Evolutionary conservation across 1,139 yeast species (phyloP).

Genomic region (Suhomyces chickasaworum): DNA sequence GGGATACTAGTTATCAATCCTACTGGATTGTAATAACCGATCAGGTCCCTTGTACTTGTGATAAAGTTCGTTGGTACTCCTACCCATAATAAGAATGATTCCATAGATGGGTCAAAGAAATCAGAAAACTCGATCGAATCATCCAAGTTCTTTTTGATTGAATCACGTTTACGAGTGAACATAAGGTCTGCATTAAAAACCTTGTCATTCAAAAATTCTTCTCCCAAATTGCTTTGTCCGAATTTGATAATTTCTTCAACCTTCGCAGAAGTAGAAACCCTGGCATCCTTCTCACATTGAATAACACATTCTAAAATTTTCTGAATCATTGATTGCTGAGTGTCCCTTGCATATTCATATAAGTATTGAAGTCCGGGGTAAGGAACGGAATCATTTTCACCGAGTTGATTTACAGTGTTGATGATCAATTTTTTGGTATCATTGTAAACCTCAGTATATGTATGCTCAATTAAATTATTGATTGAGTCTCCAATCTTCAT

Average conservation of each 20-base stretch:
- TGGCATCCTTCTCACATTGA: conserved; percentile 69
- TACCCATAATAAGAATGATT: conserved; percentile 51
- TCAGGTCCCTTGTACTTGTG: conserved; percentile 30
- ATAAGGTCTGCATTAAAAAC: conserved; percentile 76
- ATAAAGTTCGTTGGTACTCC: conserved; percentile 43
- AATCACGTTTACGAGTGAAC: conserved; percentile 78
- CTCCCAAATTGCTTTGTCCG: conserved; percentile 62
- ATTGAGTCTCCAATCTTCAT: conserved; percentile 59
- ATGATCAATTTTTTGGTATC: conserved; percentile 58
- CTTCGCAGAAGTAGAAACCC: conserved; percentile 54
- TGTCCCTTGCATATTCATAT: conserved; percentile 68
- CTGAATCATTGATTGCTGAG: conserved; percentile 69
- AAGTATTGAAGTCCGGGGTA: conserved; percentile 67
- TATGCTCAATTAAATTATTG: conserved; percentile 61
- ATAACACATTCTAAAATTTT: conserved; percentile 65
- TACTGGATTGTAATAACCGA: conserved; percentile 39
- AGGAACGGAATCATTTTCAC: conserved; percentile 49
- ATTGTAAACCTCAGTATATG: conserved; percentile 62
- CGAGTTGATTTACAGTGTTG: conserved; percentile 56
- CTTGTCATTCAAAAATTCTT: conserved; percentile 62
- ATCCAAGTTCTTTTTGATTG: conserved; percentile 58
- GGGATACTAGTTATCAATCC: conserved; percentile 38
- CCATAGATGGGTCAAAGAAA: conserved; percentile 74
- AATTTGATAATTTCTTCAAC: conserved; percentile 65
- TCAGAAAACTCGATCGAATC: conserved; percentile 65